Evolutionary conservation across 2,329 filamentous ascomycete species (phyloP), one percentile per base, ranked within the genome.

Genomic region (Sporothrix phasma): DNA sequence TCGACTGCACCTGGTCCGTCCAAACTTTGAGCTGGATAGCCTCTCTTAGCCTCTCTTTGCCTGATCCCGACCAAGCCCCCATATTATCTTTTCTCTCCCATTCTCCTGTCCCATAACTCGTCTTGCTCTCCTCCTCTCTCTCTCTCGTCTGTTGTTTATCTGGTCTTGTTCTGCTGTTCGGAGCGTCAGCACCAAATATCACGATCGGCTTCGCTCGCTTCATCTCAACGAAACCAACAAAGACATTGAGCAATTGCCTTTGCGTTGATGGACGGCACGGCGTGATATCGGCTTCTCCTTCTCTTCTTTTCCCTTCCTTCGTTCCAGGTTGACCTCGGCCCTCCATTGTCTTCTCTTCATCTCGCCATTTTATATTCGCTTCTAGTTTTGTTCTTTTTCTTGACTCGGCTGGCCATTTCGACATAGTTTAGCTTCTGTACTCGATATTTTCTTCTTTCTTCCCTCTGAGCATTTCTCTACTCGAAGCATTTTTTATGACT

Each of bases 311-410:
- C 49, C 51, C 31, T 64, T 66, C 29, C 51, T 66, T 64, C 59
- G 51, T 64, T 66, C 65, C 64, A 67, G 62, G 65, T 66, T 67
- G 65, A 67, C 24, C 65, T 61, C 65, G 61, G 63, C 63, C 65
- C 61, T 49, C 24, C 54, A 43, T 59, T 61, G 53, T 39, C 29
- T 62, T 59, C 43, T 56, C 39, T 59, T 56, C n/a, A 43, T 54
- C 22, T 56, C 8, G 41, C 46, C 49, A 26, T 54, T 63, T 10
- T 58, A 54, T 31, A 53, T 59, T 26, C 29, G 31, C 11, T 60
- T 56, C 34, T 51, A n/a, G n/a, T n/a, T n/a, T 58, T 47, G 19
- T n/a, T 7, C 34, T 56, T 24, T 47, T n/a, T 49, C 24, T 61
- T 61, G 49, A 22, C 53, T 53, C 31, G 37, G 51, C 41, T 39